These are phyloP conservation scores for Rachicladosporium sp. DNA, from an alignment of 2,329 filamentous ascomycete species.

Conservation along the genomic window DNA sequence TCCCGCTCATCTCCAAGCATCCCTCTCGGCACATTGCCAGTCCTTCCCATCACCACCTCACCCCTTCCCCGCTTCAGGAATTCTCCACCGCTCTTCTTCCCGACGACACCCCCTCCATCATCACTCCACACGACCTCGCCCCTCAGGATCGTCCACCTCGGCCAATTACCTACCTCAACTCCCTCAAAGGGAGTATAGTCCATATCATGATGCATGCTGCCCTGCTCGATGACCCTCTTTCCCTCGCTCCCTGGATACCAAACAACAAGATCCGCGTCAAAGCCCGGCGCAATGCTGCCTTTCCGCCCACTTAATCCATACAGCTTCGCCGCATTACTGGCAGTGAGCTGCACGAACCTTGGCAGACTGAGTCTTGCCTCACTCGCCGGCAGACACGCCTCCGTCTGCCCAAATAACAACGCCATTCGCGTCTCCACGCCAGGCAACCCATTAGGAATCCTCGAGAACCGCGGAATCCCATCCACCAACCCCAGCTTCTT, in stretches of 20 bases:
- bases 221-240: slow-evolving; percentile 23
- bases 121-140: slow-evolving; percentile 43
- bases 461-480: slow-evolving; percentile 25
- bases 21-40: slow-evolving; percentile 18
- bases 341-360: slow-evolving; percentile 34
- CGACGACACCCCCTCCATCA: slow-evolving; percentile 38
- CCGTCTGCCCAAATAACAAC: slow-evolving; percentile 26
- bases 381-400: slow-evolving; percentile 15
- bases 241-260: slow-evolving; percentile 26
- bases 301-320: slow-evolving; percentile 31
- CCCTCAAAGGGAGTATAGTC: slow-evolving; percentile 54
- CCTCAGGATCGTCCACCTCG: slow-evolving; percentile 47
- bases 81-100: slow-evolving; percentile 20
- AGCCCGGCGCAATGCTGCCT: slow-evolving; percentile 30
- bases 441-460: slow-evolving; percentile 33
- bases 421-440: slow-evolving; percentile 32
- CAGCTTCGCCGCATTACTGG: slow-evolving; percentile 32
- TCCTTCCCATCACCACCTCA: slow-evolving; percentile 18
- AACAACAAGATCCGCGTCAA: slow-evolving; percentile 33
- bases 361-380: slow-evolving; percentile 20
- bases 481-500: slow-evolving; percentile 27
- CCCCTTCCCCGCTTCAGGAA: slow-evolving; percentile 27
- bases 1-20: slow-evolving; percentile 19
- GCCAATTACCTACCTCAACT: slow-evolving; percentile 45
- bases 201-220: slow-evolving; percentile 46